Base-by-base conservation (phyloP, 768 basidiomycete species). In the Gymnopilus dilepis region DNA sequence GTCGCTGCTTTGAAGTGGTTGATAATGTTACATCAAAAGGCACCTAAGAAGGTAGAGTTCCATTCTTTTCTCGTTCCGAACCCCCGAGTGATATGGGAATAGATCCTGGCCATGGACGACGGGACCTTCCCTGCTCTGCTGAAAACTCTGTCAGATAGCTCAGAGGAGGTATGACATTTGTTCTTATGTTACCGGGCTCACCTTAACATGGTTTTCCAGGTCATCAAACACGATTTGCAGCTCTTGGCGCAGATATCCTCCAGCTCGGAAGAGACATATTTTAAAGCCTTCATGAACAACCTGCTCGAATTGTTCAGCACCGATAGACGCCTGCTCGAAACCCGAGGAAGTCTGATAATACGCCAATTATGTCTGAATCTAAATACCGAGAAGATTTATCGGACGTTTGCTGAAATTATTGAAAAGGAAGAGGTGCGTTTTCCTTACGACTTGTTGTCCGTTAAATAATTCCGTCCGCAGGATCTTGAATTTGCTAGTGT, bases 1-100 rank as follows among this genome's bases (percentile, higher is more conserved):
- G 94, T 99, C 5, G 95, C 95, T 26, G 95, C 97, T 2, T 74
- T 99, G 67, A 96, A 97, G 76, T 99, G 97, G 97, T 79, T 99
- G 38, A 89, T 97, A 59, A 99, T 99, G 97, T 78, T 99, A 54
- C 97, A 99, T 76, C 92, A 96, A 73, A 98, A 99, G 70, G 95
- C 95, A 12, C 97, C 97, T 0, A 93, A 90, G 77, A 97, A 97
- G 86, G 95, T 91, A 62, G 17, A 13, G 8, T 47, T 55, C 33
- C 68, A 53, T 34, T 33, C 33, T 30, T 1, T 41, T 31, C 42
- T 22, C 21, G 2, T 43, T 26, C 26, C 58, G 31, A 2, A 5
- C 8, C 45, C 47, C 22, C 54, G 30, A 19, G 54, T 37, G 52
- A 47, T 42, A 24, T 28, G 12, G 31, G 59, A 7, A 4, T 67